phyloP scores from a whole-genome alignment of 306 rosid species.

The Citrullus mucosospermus region DNA sequence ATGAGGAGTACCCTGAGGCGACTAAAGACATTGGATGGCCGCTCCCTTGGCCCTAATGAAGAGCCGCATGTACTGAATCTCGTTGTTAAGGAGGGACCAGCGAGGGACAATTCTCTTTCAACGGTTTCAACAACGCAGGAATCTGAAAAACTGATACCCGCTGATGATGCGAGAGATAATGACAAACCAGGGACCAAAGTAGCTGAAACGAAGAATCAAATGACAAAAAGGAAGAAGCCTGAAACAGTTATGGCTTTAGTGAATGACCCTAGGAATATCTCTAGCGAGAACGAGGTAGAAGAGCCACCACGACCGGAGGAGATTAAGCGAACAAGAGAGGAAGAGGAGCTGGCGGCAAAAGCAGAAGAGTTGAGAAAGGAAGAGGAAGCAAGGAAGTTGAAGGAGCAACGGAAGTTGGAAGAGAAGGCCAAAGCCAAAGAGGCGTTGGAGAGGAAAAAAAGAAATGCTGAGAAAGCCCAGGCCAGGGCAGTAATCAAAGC shows the following conservation, averaged over 20 bases:
- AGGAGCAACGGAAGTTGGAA: constrained; percentile 56
- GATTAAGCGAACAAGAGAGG: constrained; percentile 48
- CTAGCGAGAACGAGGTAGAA: constrained; percentile 34
- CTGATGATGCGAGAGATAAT: constrained; percentile 24
- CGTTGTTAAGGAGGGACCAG: constrained; percentile 19
- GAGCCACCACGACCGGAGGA: constrained; percentile 22
- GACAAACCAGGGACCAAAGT: constrained; percentile 22
- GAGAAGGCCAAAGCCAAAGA: constrained; percentile 76
- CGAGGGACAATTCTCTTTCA: constrained; percentile 21
- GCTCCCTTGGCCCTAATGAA: constrained; percentile 72
- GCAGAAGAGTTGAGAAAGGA: constrained; percentile 58
- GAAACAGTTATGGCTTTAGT: constrained; percentile 21
- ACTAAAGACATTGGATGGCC: constrained; percentile 68
- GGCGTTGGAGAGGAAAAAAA: constrained; percentile 59
- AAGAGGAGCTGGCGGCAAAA: constrained; percentile 47
- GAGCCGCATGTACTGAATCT: constrained; percentile 51
- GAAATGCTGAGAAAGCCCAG: constrained; percentile 58
- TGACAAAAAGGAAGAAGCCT: constrained; percentile 27
- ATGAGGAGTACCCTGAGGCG: constrained; percentile 72
- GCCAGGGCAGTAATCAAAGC: constrained; percentile 61
- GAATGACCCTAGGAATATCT: constrained; percentile 16
- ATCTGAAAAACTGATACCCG: constrained; percentile 26
- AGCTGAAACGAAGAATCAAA: constrained; percentile 23
- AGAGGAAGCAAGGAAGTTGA: constrained; percentile 50
- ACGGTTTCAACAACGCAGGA: constrained; percentile 22